These are phyloP conservation scores for Colletotrichum echinochloae DNA, from an alignment of 2,329 filamentous ascomycete species.

Conservation along the genomic window DNA sequence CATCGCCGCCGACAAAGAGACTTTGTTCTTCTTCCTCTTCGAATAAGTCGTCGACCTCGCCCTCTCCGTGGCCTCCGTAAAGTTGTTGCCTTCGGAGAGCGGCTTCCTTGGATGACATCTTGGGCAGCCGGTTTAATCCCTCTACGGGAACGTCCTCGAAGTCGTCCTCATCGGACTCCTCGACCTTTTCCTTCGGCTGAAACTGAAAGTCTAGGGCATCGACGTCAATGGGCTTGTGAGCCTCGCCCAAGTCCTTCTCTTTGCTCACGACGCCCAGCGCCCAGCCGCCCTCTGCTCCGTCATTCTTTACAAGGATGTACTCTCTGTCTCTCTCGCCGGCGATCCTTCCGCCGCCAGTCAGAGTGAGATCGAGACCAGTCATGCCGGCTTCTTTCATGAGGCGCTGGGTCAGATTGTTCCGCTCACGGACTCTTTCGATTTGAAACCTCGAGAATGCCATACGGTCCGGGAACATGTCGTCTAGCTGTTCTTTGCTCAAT, in stretches of 20 bases:
- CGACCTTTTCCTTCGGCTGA: constrained; percentile 68
- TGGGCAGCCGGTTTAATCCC: constrained; percentile 86
- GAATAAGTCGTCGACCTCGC: constrained; percentile 44
- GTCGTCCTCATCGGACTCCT: constrained; percentile 74
- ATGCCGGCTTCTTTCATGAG: constrained; percentile 96
- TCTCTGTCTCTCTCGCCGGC: constrained; percentile 90
- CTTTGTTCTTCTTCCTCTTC: constrained; percentile 61
- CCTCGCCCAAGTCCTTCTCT: constrained; percentile 81
- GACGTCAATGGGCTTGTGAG: constrained; percentile 91
- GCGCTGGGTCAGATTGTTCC: constrained; percentile 93
- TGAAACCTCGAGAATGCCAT: constrained; percentile 98
- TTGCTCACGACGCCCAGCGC: constrained; percentile 92
- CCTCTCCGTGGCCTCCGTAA: constrained; percentile 13
- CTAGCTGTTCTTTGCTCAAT: constrained; percentile 93
- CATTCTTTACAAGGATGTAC: constrained; percentile 96
- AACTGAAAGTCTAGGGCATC: constrained; percentile 74
- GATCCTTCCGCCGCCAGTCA: constrained; percentile 71
- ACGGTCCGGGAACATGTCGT: constrained; percentile 95
- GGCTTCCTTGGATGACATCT: constrained; percentile 47
- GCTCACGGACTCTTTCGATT: constrained; percentile 91
- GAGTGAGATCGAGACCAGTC: constrained; percentile 79
- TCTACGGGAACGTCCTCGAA: constrained; percentile 96
- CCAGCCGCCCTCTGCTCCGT: constrained; percentile 95
- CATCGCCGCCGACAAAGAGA: constrained; percentile 63
- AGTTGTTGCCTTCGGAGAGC: constrained; percentile 24